Conservation (phyloP, 2,329 filamentous ascomycete species). For the Fusarium transvaalense region DNA sequence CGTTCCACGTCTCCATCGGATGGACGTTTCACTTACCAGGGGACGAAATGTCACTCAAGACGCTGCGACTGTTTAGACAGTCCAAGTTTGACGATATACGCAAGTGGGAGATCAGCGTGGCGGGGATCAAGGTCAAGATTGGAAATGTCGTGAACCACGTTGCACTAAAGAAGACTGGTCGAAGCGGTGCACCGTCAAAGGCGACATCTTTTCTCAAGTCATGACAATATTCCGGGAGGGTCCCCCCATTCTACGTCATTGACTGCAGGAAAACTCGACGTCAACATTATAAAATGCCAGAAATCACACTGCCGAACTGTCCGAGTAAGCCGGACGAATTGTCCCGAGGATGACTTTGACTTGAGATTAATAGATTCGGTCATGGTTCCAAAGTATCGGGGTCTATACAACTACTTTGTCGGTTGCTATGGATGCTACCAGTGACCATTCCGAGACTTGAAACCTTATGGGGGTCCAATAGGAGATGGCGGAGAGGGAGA, state of each 20-base stretch:
- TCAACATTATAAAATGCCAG: too few relatives aligned
- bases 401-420: neutral
- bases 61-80: conserved; percentile 44
- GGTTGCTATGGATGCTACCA: conserved; percentile 26
- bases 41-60: conserved; percentile 52
- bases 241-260: conserved; percentile 10
- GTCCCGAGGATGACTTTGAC: conserved; percentile 7
- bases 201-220: conserved; percentile 30
- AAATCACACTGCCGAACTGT: neutral
- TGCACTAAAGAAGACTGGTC: conserved; percentile 48
- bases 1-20: conserved; percentile 90
- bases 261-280: neutral
- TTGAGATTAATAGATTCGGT: conserved; percentile 1
- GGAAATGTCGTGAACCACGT: conserved; percentile 75
- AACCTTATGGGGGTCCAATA: neutral
- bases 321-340: neutral
- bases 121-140: conserved; percentile 78
- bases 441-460: neutral
- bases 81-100: conserved; percentile 50
- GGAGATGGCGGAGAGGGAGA: neutral
- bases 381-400: conserved; percentile 28
- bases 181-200: neutral
- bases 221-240: conserved; percentile 12
- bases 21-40: conserved; percentile 77
- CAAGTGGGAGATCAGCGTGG: conserved; percentile 65